Percentiles rank a stretch among this genome's conserved stretches.
Evolutionary conservation across 371 early-diverging fungal species (phyloP).

Genomic region (Blastocladiella emersonii): DNA sequence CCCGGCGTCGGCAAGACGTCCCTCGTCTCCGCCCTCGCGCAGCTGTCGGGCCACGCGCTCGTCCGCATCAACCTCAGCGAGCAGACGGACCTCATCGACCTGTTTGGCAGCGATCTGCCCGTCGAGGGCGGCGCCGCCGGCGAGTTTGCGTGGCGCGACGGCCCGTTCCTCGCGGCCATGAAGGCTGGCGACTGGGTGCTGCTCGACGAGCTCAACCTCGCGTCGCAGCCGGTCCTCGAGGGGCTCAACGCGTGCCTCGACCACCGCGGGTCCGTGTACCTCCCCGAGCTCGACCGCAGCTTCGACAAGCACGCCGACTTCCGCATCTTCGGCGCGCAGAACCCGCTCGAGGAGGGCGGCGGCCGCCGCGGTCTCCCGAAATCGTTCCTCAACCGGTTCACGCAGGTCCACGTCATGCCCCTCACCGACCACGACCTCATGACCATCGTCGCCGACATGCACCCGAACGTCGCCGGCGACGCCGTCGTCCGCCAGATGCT

Average conservation of each 20-base stretch:
- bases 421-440: slow-evolving; percentile 59
- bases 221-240: slow-evolving; percentile 98
- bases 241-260: slow-evolving; percentile 98
- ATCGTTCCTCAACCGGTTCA: slow-evolving; percentile 96
- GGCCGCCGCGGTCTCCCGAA: slow-evolving; percentile 98
- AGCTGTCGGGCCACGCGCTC: slow-evolving; percentile 60
- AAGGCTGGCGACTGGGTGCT: slow-evolving; percentile 95
- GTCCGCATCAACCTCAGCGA: slow-evolving; percentile 98
- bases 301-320: slow-evolving; percentile 71
- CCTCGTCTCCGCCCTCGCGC: slow-evolving; percentile 76
- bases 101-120: slow-evolving; percentile 96
- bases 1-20: slow-evolving; percentile 97
- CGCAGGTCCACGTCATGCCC: slow-evolving; percentile 82
- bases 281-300: slow-evolving; percentile 80
- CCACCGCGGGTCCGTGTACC: slow-evolving; percentile 90
- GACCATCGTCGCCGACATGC: slow-evolving; percentile 55
- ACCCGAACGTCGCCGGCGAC: slow-evolving; percentile 37
- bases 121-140: slow-evolving; percentile 75
- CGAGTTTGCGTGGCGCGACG: slow-evolving; percentile 92
- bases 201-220: slow-evolving; percentile 98
- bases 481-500: slow-evolving; percentile 53
- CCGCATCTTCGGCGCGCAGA: slow-evolving; percentile 97
- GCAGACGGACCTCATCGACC: slow-evolving; percentile 98
- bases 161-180: slow-evolving; percentile 93
- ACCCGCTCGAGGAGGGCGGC: slow-evolving; percentile 92